Evolutionary conservation across 2,329 filamentous ascomycete species (phyloP).

Genomic region (Kalaharituber pfeilii): DNA sequence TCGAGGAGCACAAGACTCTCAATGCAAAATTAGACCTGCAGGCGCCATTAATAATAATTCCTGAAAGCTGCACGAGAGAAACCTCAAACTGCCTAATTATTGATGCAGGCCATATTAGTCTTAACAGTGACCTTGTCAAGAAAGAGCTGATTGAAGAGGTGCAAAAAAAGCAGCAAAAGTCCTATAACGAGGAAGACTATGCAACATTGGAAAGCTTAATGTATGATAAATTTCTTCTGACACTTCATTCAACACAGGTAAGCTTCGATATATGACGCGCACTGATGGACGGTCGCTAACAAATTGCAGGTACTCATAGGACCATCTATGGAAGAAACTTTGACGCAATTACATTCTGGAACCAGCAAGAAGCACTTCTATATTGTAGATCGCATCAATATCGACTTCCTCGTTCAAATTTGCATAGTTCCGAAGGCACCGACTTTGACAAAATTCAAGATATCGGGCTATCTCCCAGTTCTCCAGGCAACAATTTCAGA

Average conservation of each 20-base stretch:
- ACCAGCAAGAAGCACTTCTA: conserved; percentile 58
- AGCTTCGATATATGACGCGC: background rate
- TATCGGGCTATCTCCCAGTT: conserved; percentile 81
- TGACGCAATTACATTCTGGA: conserved; percentile 51
- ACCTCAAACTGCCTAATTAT: conserved; percentile 79
- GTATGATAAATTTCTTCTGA: conserved; percentile 94
- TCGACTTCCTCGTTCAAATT: conserved; percentile 88
- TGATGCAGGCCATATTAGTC: conserved; percentile 87
- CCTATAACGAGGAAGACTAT: conserved; percentile 79
- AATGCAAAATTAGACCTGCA: conserved; percentile 92
- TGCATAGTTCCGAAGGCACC: conserved; percentile 94
- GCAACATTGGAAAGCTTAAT: conserved; percentile 76
- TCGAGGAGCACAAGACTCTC: conserved; percentile 95
- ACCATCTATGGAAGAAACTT: conserved; percentile 78
- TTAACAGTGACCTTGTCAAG: conserved; percentile 86
- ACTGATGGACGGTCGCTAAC: conserved; percentile 1
- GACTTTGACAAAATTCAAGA: conserved; percentile 75
- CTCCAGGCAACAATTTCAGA: conserved; percentile 86
- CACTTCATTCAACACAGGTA: conserved; percentile 73
- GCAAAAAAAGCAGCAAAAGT: conserved; percentile 72
- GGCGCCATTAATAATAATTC: conserved; percentile 88
- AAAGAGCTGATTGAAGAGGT: conserved; percentile 77
- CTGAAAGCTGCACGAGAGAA: conserved; percentile 70
- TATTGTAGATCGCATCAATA: conserved; percentile 90
- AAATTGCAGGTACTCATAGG: conserved; percentile 57